These are phyloP conservation scores for Cadophora sp. DNA, from an alignment of 2,329 filamentous ascomycete species.

Conservation along the genomic window DNA sequence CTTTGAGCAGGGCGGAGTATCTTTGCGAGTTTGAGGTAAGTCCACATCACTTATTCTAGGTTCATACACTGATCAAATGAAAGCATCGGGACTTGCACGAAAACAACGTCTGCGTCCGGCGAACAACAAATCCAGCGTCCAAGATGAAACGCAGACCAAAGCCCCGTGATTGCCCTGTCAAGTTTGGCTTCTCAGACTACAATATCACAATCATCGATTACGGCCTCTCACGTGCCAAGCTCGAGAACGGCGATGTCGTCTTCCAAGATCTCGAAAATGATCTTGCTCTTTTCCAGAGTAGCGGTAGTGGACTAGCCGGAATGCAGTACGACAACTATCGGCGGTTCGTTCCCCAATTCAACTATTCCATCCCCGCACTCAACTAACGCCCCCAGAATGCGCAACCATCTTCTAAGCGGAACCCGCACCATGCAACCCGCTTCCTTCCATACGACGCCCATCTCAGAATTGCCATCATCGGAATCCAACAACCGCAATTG, in stretches of 20 bases:
- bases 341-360: constrained; percentile 53
- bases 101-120: constrained; percentile 64
- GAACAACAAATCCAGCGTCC: not conserved
- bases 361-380: too few relatives aligned
- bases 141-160: constrained; percentile 1
- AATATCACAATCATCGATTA: constrained; percentile 72
- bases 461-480: constrained; percentile 1
- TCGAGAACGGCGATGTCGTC: constrained; percentile 50
- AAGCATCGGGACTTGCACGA: constrained; percentile 72
- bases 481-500: constrained; percentile 48
- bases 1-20: constrained; percentile 64
- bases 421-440: constrained; percentile 23
- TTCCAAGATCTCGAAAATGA: constrained; percentile 67
- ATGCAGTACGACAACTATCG: constrained; percentile 67
- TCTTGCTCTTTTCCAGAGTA: constrained; percentile 64
- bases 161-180: constrained; percentile 34
- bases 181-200: constrained; percentile 65
- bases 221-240: constrained; percentile 64
- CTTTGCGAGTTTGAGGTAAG: constrained; percentile 65
- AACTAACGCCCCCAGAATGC: constrained; percentile 31
- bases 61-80: not conserved
- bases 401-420: constrained; percentile 36
- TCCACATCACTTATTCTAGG: not conserved
- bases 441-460: constrained; percentile 28
- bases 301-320: constrained; percentile 43